Base-by-base conservation (phyloP, 2,329 filamentous ascomycete genomes). In the Neonectria hederae region DNA sequence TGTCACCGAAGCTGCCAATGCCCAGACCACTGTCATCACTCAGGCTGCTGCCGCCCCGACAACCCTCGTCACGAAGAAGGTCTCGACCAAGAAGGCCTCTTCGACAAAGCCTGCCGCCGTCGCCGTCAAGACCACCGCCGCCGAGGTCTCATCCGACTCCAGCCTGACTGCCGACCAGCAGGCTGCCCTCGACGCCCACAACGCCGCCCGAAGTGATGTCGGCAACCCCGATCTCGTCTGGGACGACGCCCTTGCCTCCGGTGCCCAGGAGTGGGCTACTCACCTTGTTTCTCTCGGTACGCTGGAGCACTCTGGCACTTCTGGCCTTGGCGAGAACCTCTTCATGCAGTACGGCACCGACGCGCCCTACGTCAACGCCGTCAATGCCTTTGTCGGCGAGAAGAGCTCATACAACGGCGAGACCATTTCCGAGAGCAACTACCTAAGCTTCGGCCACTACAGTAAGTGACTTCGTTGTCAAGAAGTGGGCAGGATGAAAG, bases 321-420 rank as follows among this genome's bases (percentile, higher is more conserved):
- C 21, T 2, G 71, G 49, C 49, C 52, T 70, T 45, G 71, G 71
- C 5, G 71, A 73, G 71, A 73, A 73, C 68, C 68, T 73, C 2
- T 73, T 71, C 66, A 64, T 64, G 69, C 68, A 69, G 24, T 61
- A 32, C 30, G 55, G 49, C 42, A 45, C 24, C 40, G 53, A 46
- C 22, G 54, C 62, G 11, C 71, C 71, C 48, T 71, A 30, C 51
- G 43, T 62, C 54, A 60, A 66, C 11, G 71, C 71, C 3, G 63
- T 68, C 40, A 43, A 65, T n/a, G 68, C 68, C 32, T 73, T 71
- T 52, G 58, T 73, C 45, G 49, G 22, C 11, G 71, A 73, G 68
- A 73, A 72, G 69, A 72, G 55, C 63, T 40, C 46, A 26, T 73
- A 73, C 63, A 63, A 53, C 53, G 71, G 71, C 38, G 54, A 73